phyloP scores from a whole-genome alignment of 371 early-diverging fungal genomes.

The Mucor saturninus region DNA sequence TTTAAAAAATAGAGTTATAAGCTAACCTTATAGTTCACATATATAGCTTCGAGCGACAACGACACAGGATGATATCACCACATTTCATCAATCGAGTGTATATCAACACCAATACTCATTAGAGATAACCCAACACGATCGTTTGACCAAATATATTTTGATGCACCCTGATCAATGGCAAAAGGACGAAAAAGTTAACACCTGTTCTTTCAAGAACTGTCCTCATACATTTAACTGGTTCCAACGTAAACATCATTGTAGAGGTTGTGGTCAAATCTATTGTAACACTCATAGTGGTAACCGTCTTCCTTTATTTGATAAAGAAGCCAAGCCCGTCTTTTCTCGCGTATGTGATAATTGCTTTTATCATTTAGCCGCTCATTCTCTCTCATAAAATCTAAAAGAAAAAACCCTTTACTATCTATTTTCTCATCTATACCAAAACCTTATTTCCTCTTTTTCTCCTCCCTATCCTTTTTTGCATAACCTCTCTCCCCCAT shows the following conservation, averaged over 20 bases:
- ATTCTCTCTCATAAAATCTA: background rate
- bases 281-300: constrained; percentile 32
- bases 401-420: too few relatives aligned
- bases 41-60: background rate
- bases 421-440: too few relatives aligned
- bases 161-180: constrained; percentile 20
- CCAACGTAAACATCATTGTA: constrained; percentile 33
- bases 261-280: constrained; percentile 34
- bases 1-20: background rate
- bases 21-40: background rate
- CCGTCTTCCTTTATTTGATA: constrained; percentile 29
- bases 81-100: background rate
- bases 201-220: constrained; percentile 18
- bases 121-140: constrained; percentile 16
- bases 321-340: constrained; percentile 15
- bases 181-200: constrained; percentile 12
- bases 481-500: background rate
- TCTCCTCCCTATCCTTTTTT: background rate
- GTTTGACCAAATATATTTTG: constrained; percentile 20
- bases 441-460: background rate
- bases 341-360: constrained; percentile 30
- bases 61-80: background rate
- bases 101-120: constrained; percentile 5
- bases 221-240: constrained; percentile 17
- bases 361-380: constrained; percentile 17